A percentile compares a stretch with the other conserved stretches of the same genome.
Evolutionary conservation across 2,329 filamentous ascomycete species (phyloP).

Genomic region (Ascochyta rabiei): DNA sequence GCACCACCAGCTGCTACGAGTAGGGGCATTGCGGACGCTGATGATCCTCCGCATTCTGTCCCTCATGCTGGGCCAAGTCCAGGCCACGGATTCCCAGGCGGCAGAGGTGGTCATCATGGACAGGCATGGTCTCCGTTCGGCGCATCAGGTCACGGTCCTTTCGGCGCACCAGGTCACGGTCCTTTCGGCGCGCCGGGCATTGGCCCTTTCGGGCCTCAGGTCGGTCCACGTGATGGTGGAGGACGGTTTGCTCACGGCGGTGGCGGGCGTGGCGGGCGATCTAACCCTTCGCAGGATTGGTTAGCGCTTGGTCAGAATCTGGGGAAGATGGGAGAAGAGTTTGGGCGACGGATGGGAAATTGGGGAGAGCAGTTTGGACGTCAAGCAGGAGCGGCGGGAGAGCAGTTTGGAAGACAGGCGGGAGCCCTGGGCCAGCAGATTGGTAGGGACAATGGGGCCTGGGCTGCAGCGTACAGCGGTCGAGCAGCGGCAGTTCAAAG

Average conservation of each 20-base stretch:
- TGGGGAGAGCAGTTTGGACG: slow-evolving; percentile 41
- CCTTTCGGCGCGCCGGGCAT: slow-evolving; percentile 16
- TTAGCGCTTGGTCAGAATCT: slow-evolving; percentile 24
- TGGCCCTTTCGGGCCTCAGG: slow-evolving; percentile 8
- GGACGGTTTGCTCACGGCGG: not conserved
- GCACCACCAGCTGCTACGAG: not conserved
- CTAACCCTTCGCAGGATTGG: slow-evolving; percentile 22
- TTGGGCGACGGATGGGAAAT: slow-evolving; percentile 37
- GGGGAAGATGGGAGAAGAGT: slow-evolving; percentile 40
- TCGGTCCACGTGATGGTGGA: not conserved
- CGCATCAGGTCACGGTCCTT: slow-evolving; percentile 11
- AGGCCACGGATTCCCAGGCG: not conserved
- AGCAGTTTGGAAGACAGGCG: slow-evolving; percentile 25
- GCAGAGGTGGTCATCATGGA: slow-evolving; percentile 4
- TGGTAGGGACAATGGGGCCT: slow-evolving; percentile 5
- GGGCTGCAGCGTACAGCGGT: slow-evolving; percentile 8
- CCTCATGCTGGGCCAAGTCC: slow-evolving; percentile 15
- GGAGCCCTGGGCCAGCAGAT: slow-evolving; percentile 21
- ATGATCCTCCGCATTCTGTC: slow-evolving; percentile 37
- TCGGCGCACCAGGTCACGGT: slow-evolving; percentile 14
- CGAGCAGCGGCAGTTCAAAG: not conserved
- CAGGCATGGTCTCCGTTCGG: slow-evolving; percentile 26
- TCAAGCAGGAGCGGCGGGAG: slow-evolving; percentile 28
- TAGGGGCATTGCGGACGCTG: not conserved
- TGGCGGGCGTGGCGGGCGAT: not conserved